A percentile compares a stretch with the other conserved stretches of the same genome.
phyloP scores from a whole-genome alignment of 1,284 basidiomycete genomes.

The Boletus sp. region DNA sequence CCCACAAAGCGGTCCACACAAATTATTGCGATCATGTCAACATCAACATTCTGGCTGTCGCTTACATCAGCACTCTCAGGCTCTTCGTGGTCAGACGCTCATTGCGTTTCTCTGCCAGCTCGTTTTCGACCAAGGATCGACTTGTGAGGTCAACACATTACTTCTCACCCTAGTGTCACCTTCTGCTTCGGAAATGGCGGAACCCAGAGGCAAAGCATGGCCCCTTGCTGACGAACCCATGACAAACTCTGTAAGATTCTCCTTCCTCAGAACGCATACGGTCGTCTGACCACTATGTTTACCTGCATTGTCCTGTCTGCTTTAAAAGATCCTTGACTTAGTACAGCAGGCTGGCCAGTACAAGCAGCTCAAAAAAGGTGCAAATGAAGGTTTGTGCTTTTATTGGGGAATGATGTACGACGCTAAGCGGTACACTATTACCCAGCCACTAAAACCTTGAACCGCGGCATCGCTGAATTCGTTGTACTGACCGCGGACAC shows the following conservation, averaged over 20 bases:
- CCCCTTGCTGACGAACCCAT: slow-evolving; percentile 86
- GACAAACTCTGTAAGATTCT: slow-evolving; percentile 82
- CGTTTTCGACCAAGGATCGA: slow-evolving; percentile 71
- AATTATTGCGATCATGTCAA: no score
- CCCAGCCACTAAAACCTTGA: slow-evolving; percentile 92
- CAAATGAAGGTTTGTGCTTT: slow-evolving; percentile 74
- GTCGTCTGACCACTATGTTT: slow-evolving; percentile 1
- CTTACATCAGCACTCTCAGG: not conserved
- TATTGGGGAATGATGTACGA: not conserved
- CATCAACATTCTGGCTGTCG: not conserved
- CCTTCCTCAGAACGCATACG: not conserved
- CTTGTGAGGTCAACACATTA: slow-evolving; percentile 61
- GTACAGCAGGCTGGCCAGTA: slow-evolving; percentile 89
- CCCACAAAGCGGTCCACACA: no score
- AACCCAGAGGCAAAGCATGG: slow-evolving; percentile 79
- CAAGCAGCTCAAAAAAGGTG: slow-evolving; percentile 98
- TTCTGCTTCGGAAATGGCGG: slow-evolving; percentile 45
- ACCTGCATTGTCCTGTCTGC: not conserved
- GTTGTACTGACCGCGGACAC: slow-evolving; percentile 98
- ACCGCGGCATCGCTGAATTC: slow-evolving; percentile 98
- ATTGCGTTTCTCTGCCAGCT: no score
- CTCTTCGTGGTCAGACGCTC: no score
- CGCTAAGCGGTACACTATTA: slow-evolving; percentile 9
- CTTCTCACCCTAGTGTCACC: slow-evolving; percentile 1
- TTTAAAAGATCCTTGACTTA: slow-evolving; percentile 76